Percentiles rank a stretch among this genome's conserved stretches.
These are phyloP conservation scores for Durusdinium trenchii DNA, from an alignment of 73 alveolate genomes.

Conservation along the genomic window DNA sequence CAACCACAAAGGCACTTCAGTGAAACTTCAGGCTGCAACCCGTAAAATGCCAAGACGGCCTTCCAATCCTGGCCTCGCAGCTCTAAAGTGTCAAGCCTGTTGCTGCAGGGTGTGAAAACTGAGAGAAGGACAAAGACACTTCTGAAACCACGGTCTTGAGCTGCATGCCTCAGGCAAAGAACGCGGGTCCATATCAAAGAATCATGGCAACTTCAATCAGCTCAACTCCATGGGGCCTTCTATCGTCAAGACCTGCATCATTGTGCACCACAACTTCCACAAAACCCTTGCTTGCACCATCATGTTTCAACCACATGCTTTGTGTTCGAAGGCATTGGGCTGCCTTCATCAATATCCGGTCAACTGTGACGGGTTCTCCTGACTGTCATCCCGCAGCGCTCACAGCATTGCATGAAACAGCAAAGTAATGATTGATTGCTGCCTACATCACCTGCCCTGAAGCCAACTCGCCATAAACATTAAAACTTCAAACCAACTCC, in stretches of 20 bases:
- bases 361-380: conserved; percentile 44
- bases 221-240: conserved; percentile 19
- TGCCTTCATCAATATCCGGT: conserved; percentile 46
- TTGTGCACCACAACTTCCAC: background rate
- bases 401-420: no score
- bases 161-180: background rate
- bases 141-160: conserved; percentile 35
- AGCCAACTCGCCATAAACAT: background rate
- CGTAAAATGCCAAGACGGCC: conserved; percentile 86
- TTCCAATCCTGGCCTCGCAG: conserved; percentile 71
- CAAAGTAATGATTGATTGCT: background rate
- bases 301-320: background rate
- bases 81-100: background rate
- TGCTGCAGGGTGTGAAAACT: background rate
- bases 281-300: background rate
- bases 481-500: background rate
- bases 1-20: background rate
- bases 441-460: background rate
- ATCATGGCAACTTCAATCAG: no score
- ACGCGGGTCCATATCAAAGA: no score
- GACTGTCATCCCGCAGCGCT: background rate
- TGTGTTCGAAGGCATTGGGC: background rate
- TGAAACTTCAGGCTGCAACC: background rate
- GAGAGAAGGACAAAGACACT: conserved; percentile 2
- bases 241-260: conserved; percentile 28